Evolutionary conservation across 2,329 filamentous ascomycete species (phyloP).

Genomic region (Trichophyton schoenleinii): DNA sequence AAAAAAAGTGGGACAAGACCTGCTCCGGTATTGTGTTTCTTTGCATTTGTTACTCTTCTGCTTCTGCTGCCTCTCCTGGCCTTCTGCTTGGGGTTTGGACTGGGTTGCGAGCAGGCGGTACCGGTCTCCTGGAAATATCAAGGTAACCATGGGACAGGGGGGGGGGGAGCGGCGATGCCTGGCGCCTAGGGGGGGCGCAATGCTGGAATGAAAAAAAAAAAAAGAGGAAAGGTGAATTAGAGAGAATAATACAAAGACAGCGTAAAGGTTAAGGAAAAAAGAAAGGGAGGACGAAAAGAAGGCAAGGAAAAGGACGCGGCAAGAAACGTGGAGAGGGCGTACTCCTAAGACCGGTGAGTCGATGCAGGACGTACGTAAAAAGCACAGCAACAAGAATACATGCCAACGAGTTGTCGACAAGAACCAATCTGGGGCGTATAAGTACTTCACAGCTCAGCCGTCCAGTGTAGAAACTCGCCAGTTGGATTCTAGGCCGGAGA

Average conservation of each 20-base stretch:
- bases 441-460: not conserved
- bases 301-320: not conserved
- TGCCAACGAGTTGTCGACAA: not conserved
- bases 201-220: not conserved
- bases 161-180: not conserved
- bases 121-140: constrained; percentile 1
- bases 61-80: not conserved
- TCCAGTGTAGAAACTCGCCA: not conserved
- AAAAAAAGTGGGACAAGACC: not conserved
- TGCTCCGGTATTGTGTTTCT: constrained; percentile 1
- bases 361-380: not conserved
- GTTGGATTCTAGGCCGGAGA: not conserved
- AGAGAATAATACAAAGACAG: too few species aligned
- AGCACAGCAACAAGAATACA: not conserved
- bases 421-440: not conserved
- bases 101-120: constrained; percentile 1
- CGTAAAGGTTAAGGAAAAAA: not conserved
- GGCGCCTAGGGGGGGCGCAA: not conserved
- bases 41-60: not conserved
- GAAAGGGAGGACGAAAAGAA: not conserved
- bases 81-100: not conserved
- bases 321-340: not conserved
- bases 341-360: not conserved
- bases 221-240: not conserved
- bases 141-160: constrained; percentile 1